These are phyloP conservation scores for Colletotrichum acutatum DNA, from an alignment of 2,329 filamentous ascomycete genomes.

Conservation along the genomic window DNA sequence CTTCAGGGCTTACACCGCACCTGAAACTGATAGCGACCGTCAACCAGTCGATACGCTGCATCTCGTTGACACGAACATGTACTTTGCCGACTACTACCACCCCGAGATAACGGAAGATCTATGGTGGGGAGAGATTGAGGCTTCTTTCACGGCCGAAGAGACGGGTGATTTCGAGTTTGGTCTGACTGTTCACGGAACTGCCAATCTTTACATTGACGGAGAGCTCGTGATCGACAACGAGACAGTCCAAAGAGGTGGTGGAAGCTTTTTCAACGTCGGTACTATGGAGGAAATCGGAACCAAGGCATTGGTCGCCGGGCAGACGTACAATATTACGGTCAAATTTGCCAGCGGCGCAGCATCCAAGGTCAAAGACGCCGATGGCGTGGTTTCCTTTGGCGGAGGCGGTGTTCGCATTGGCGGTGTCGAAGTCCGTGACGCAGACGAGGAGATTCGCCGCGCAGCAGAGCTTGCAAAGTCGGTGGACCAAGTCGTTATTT, in stretches of 20 bases:
- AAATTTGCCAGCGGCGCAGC: conserved; percentile 41
- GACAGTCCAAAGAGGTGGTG: conserved; percentile 45
- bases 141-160: conserved; percentile 35
- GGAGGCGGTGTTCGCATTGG: conserved; percentile 20
- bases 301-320: conserved; percentile 39
- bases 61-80: conserved; percentile 36
- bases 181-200: conserved; percentile 47
- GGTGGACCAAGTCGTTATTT: conserved; percentile 65
- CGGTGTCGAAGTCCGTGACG: conserved; percentile 8
- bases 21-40: conserved; percentile 10
- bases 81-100: conserved; percentile 40
- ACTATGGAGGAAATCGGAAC: conserved; percentile 44
- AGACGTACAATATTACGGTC: conserved; percentile 42
- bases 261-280: conserved; percentile 44
- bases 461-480: conserved; percentile 55
- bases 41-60: conserved; percentile 32
- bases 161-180: conserved; percentile 44
- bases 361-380: conserved; percentile 27
- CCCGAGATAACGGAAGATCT: conserved; percentile 32
- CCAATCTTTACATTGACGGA: conserved; percentile 45
- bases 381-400: neutral
- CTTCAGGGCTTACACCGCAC: conserved; percentile 40
- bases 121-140: conserved; percentile 38
- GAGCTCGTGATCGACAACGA: conserved; percentile 45
- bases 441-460: conserved; percentile 24